Evolutionary conservation across 2,329 filamentous ascomycete genomes (phyloP).

Genomic region (Sporothrix euskadiensis): DNA sequence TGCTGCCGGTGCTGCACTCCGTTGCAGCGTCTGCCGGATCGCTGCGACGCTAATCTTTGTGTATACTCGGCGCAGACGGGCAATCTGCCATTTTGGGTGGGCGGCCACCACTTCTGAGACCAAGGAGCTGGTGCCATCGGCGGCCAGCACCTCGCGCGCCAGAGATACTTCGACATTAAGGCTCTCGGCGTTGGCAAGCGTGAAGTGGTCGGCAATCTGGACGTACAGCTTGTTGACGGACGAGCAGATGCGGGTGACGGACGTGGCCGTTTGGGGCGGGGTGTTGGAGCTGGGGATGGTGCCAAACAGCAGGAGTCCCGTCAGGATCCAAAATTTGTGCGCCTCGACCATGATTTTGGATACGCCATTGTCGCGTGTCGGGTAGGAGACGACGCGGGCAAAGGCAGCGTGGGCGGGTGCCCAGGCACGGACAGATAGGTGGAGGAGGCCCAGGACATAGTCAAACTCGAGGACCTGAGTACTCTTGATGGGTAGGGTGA

Average conservation of each 20-base stretch:
- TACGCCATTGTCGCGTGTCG: conserved; percentile 60
- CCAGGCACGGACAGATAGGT: conserved; percentile 64
- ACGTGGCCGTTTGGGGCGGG: conserved; percentile 57
- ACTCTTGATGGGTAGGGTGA: conserved; percentile 56
- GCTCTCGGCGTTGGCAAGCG: conserved; percentile 52
- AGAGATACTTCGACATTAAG: conserved; percentile 63
- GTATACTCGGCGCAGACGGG: conserved; percentile 72
- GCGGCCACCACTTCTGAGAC: conserved; percentile 67
- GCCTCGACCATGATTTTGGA: conserved; percentile 84
- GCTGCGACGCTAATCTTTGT: conserved; percentile 57
- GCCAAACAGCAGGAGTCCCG: conserved; percentile 71
- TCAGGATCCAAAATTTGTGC: conserved; percentile 87
- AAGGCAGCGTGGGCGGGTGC: conserved; percentile 61
- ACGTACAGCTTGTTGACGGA: conserved; percentile 53
- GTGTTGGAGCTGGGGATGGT: conserved; percentile 46
- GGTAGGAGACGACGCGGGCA: conserved; percentile 66
- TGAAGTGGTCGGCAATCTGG: conserved; percentile 53
- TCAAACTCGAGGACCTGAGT: conserved; percentile 67
- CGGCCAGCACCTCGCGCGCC: conserved; percentile 57
- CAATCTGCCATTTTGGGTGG: conserved; percentile 74
- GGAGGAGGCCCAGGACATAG: conserved; percentile 66
- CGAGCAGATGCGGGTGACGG: conserved; percentile 58
- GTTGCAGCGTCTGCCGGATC: conserved; percentile 51
- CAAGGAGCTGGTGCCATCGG: conserved; percentile 73
- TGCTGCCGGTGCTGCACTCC: conserved; percentile 35